Conservation (phyloP, 73 alveolate species). For the Paramecium caudatum region DNA sequence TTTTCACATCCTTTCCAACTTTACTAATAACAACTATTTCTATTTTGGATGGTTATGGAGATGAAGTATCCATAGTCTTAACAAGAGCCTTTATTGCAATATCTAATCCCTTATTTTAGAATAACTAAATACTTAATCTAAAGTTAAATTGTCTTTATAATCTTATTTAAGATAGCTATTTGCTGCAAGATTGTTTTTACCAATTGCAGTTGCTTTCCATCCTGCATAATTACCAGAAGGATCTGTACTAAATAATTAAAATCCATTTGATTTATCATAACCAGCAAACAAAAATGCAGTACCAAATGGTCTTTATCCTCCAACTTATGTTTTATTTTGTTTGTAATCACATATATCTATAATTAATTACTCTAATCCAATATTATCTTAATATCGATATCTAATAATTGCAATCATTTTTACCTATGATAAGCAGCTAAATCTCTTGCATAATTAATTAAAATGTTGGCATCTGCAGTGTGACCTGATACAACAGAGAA, state of each 20-base stretch:
- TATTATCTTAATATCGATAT: slow-evolving; percentile 72
- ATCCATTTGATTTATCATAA: slow-evolving; percentile 84
- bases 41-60: slow-evolving; percentile 83
- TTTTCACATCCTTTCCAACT: slow-evolving; percentile 60
- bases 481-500: slow-evolving; percentile 84
- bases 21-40: slow-evolving; percentile 75
- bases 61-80: slow-evolving; percentile 88
- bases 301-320: slow-evolving; percentile 86
- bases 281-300: slow-evolving; percentile 87
- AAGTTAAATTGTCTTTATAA: slow-evolving; percentile 82
- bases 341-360: slow-evolving; percentile 81
- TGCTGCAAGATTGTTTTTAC: slow-evolving; percentile 82
- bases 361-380: slow-evolving; percentile 84
- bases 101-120: slow-evolving; percentile 67
- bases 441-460: slow-evolving; percentile 83
- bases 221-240: slow-evolving; percentile 87
- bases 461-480: slow-evolving; percentile 86
- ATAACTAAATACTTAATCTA: slow-evolving; percentile 77
- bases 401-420: not conserved
- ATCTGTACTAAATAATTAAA: slow-evolving; percentile 83
- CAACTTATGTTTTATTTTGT: slow-evolving; percentile 84
- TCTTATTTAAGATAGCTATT: slow-evolving; percentile 83
- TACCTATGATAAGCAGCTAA: slow-evolving; percentile 80
- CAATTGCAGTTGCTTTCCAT: slow-evolving; percentile 90
- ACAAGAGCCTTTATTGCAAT: slow-evolving; percentile 86